Evolutionary conservation across 2,329 filamentous ascomycete species (phyloP), one percentile per base, ranked within the genome.

Genomic region (Stemphylium lycopersici): DNA sequence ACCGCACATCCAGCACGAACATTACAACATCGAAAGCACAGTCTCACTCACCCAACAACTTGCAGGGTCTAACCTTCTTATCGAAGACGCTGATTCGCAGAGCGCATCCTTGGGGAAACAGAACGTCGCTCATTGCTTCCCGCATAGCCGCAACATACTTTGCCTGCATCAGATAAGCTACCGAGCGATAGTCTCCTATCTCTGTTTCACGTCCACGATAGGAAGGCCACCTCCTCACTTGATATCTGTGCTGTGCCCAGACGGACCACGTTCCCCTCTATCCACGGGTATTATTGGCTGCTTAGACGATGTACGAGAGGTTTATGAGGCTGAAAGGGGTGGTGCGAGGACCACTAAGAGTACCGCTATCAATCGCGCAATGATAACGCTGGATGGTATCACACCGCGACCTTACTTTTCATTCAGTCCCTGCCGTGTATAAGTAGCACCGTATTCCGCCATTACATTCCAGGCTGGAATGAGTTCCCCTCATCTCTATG

Each of bases 331-430:
- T 55, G 40, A 52, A 48, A 52, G 54, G 46, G 43, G 50, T 13
- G 52, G 42, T 59, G 51, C 61, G 63, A 62, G 55, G 37, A 56
- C 63, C 62, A 58, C 63, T 65, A 70, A 57, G 61, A 44, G 64
- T 66, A 63, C 61, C 65, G 69, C 71, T 74, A 74, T 73, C 72
- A 70, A 69, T 69, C 53, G 65, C 65, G 66, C 66, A 66, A 71
- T 68, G 69, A 74, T 74, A 74, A 70, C 69, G 63, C 62, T 66
- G 58, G 56, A 70, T 68, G 62, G 67, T 64, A 60, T 67, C 62
- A 67, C 62, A 67, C 53, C 56, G 49, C 47, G 41, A 15, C 31
- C 29, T 48, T 39, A 29, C 31, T 41, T 22, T 48, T 26, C 20
- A n/a, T 15, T 37, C 20, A 45, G 38, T 29, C 32, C 47, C 47